Evolutionary conservation across 2,329 filamentous ascomycete genomes (phyloP).

Genomic region (Mariannaea elegans): DNA sequence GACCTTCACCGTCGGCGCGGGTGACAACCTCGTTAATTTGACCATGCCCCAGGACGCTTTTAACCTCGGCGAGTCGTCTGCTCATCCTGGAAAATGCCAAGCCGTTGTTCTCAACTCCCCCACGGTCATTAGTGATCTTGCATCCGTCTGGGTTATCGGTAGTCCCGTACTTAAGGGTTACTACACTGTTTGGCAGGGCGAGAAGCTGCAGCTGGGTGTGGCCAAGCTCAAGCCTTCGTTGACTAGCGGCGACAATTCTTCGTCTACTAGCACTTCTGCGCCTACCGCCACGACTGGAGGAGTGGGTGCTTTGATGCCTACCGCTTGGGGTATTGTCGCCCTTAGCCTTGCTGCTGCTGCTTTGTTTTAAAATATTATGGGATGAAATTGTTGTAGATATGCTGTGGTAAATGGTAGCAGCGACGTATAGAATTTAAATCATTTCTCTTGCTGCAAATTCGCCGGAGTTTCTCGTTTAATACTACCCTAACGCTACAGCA

Average conservation of each 20-base stretch:
- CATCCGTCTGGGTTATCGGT: slow-evolving; percentile 44
- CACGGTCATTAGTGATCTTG: slow-evolving; percentile 19
- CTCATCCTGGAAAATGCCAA: slow-evolving; percentile 40
- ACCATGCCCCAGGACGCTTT: slow-evolving; percentile 42
- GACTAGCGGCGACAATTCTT: background rate
- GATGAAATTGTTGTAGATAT: too few relatives aligned
- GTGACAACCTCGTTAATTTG: slow-evolving; percentile 34
- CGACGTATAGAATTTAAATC: too few relatives aligned
- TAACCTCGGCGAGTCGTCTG: slow-evolving; percentile 45
- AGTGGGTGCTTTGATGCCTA: background rate
- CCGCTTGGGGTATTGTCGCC: background rate
- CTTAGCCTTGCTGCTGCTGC: too few relatives aligned
- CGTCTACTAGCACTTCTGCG: slow-evolving; percentile 1
- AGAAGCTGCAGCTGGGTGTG: slow-evolving; percentile 39
- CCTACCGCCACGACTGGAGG: background rate
- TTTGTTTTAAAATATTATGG: too few relatives aligned
- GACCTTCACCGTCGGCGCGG: slow-evolving; percentile 42
- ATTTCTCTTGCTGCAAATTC: too few relatives aligned
- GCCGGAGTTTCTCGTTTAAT: too few relatives aligned
- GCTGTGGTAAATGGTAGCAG: too few relatives aligned
- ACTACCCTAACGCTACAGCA: too few relatives aligned
- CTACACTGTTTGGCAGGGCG: slow-evolving; percentile 48
- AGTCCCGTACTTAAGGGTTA: slow-evolving; percentile 46
- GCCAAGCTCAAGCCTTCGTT: slow-evolving; percentile 24
- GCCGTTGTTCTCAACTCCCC: slow-evolving; percentile 41